phyloP scores from a whole-genome alignment of 140 eudicot genomes.

The Anethum foeniculum region DNA sequence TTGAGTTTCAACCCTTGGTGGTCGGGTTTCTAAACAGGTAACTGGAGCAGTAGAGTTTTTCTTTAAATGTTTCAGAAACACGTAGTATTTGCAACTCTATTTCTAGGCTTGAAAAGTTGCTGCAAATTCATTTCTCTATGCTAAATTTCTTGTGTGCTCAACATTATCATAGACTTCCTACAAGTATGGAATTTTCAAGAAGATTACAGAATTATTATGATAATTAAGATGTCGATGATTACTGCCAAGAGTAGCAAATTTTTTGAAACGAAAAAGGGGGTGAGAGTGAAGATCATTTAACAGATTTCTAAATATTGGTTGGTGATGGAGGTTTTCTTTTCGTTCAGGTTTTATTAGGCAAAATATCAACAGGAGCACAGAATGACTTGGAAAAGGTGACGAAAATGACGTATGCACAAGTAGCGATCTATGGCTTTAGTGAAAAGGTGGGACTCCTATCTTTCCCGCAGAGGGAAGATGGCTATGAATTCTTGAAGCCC shows the following conservation, averaged over 20 bases:
- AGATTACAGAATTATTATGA: not conserved
- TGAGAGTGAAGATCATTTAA: not conserved
- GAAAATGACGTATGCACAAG: slow-evolving; percentile 57
- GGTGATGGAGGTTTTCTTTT: not conserved
- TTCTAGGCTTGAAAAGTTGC: too few relatives aligned
- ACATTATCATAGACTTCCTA: too few relatives aligned
- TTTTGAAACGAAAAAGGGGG: not conserved
- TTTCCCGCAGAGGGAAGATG: too few relatives aligned
- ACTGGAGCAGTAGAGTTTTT: too few relatives aligned
- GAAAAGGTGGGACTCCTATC: slow-evolving; percentile 70
- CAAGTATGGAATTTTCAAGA: too few relatives aligned
- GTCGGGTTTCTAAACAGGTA: too few relatives aligned
- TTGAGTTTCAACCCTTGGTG: too few relatives aligned
- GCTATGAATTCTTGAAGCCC: slow-evolving; percentile 65
- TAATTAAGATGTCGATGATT: too few relatives aligned
- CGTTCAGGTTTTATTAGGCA: slow-evolving; percentile 68
- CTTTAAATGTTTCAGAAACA: too few relatives aligned
- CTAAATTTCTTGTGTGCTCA: too few relatives aligned
- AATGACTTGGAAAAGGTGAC: slow-evolving; percentile 90
- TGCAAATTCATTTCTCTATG: too few relatives aligned
- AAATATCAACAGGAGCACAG: slow-evolving; percentile 91
- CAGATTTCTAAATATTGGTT: not conserved
- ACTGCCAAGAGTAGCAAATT: not conserved
- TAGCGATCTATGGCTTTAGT: slow-evolving; percentile 85
- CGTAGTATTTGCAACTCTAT: too few relatives aligned